These are phyloP conservation scores for Moricandia moricandioides DNA, from an alignment of 345 rosid genomes.

Conservation along the genomic window DNA sequence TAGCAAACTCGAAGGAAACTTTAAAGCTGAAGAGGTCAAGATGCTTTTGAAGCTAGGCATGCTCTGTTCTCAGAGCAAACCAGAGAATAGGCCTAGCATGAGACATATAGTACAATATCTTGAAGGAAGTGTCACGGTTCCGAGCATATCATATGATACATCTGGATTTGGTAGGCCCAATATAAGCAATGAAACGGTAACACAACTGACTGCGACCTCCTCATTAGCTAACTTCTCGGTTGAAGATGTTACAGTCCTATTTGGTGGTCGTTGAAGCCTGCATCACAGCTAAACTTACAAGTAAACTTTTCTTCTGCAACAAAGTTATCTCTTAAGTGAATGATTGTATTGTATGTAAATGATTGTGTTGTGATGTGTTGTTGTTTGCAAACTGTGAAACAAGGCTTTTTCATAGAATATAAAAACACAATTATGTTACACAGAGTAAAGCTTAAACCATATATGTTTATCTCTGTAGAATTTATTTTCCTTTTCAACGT, in stretches of 20 bases:
- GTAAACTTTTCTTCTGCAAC: background rate
- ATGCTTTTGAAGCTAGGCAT: slow-evolving; percentile 43
- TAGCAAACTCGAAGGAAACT: slow-evolving; percentile 19
- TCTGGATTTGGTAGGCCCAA: slow-evolving; percentile 33
- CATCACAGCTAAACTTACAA: slow-evolving; percentile 9
- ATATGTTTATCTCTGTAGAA: too few relatives aligned
- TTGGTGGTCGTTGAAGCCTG: slow-evolving; percentile 20
- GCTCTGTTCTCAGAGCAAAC: slow-evolving; percentile 40
- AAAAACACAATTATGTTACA: background rate
- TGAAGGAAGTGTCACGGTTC: slow-evolving; percentile 17
- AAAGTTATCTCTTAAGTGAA: background rate
- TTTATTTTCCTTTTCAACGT: background rate
- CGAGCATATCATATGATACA: slow-evolving; percentile 16
- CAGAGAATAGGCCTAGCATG: slow-evolving; percentile 32
- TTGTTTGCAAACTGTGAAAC: slow-evolving; percentile 1
- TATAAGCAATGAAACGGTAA: slow-evolving; percentile 23
- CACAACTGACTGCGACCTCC: slow-evolving; percentile 16
- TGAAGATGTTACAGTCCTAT: slow-evolving; percentile 26
- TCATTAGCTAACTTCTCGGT: slow-evolving; percentile 27
- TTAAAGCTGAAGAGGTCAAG: slow-evolving; percentile 20
- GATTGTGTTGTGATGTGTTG: background rate
- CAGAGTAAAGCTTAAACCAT: background rate
- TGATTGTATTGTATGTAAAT: background rate
- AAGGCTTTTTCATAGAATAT: background rate
- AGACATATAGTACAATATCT: slow-evolving; percentile 41